Base-by-base conservation (phyloP, 495 filamentous ascomycete species). In the Penicillium verhagenii region DNA sequence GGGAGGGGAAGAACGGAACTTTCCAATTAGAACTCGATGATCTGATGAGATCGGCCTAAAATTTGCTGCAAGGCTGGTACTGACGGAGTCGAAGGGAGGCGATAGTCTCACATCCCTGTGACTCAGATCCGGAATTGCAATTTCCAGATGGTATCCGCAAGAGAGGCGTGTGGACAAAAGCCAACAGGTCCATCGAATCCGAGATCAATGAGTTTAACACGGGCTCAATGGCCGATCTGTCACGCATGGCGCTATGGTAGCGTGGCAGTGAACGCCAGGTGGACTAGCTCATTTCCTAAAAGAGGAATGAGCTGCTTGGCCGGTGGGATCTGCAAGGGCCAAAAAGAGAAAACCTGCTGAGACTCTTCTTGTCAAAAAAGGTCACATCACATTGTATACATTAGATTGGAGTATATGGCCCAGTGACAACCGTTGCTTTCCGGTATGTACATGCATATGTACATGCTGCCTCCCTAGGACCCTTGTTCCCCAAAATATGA, bases 251-350 rank as follows among this genome's bases (percentile, higher is more conserved):
- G 14, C 14, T 16, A 6, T 45, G 21, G 23, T 23, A 24, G 6
- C n/a, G 42, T 24, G 42, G 42, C 42, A 25, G 42, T 45, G 42
- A 45, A 45, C 42, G 23, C 23, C 42, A 45, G 42, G 42, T 45
- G 42, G 42, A 26, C 14, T 45, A 16, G 23, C 42, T 25, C 26
- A 10, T 16, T 26, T 25, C 42, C 42, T 9, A 28, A 45, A 16
- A n/a, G 2, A 45, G 42, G 13, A 45, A 45, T 45, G 42, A 45
- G 23, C 42, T 45, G 42, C 14, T 45, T 45, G 14, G 6, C 26
- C 11, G 23, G 20, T n/a, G 42, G 14, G 42, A 45, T 45, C 42
- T 45, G 23, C 42, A 45, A 45, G 20, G 42, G 23, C 10, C 26
- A 9, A 14, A 6, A 14, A 24, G 23, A 25, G 23, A 45, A 13